Base-by-base conservation (phyloP, 768 basidiomycete genomes). In the Pleurotus eryngii region DNA sequence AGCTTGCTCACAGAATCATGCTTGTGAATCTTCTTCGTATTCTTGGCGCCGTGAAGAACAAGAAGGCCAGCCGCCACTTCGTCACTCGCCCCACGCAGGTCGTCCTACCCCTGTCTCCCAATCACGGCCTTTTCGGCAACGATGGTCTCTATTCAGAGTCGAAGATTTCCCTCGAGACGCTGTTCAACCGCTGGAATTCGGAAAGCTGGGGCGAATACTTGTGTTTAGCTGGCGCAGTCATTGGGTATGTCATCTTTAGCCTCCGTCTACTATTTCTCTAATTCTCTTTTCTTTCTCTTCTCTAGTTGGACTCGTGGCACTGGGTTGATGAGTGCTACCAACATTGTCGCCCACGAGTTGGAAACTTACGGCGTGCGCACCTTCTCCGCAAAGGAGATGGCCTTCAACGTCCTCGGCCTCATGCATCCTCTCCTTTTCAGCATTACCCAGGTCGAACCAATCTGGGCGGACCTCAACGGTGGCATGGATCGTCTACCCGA, bases 361-460 rank as follows among this genome's bases (percentile, higher is more conserved):
- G 97, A 99, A 76, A 81, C 86, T 58, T 82, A 89, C 60, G 97
- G 97, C 60, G 92, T 97, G 58, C 86, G 97, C 62, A 99, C 97
- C 1, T 99, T 98, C 84, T 98, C 96, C 0, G 90, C 97, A 26
- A 98, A 98, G 77, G 97, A 99, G 75, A 99, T 98, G 97, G 95
- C 97, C 0, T 99, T 99, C 85, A 99, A 99, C 74, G 94, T 99
- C 65, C 88, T 99, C 55, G 96, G 97, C 59, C 82, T 99, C 49
- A 98, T 99, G 96, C 97, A 99, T 68, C 97, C 97, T 45, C 85
- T 98, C 5, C 83, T 99, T 54, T 98, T 98, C 85, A 97, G 96
- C 72, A 96, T 99, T 67, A 97, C 96, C 9, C 97, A 99, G 71
- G 95, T 98, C 46, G 96, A 99, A 70, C 96, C 97, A 7, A 95